A percentile compares a stretch with the other conserved stretches of the same genome.
These are phyloP conservation scores for Hordeum marinum DNA, from an alignment of 176 grass and related monocot species.

Conservation along the genomic window DNA sequence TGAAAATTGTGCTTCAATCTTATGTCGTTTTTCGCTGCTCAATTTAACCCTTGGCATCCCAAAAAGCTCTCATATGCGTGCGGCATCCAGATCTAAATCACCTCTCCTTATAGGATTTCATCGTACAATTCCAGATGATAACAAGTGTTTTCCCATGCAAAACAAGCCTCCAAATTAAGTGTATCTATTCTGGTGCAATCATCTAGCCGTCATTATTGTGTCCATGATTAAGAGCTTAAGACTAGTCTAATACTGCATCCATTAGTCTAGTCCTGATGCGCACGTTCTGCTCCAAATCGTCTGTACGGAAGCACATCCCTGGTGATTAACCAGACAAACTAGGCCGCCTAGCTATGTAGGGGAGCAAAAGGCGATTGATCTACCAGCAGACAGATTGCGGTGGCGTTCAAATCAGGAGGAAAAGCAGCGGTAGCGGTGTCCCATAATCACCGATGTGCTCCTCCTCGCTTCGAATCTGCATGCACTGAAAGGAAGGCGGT, in stretches of 20 bases:
- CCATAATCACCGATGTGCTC: neutral
- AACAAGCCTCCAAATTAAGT: neutral
- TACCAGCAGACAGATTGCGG: slow-evolving; percentile 43
- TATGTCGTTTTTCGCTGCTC: neutral
- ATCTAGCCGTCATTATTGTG: neutral
- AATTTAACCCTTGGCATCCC: neutral
- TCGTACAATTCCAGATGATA: neutral
- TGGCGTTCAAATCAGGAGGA: slow-evolving; percentile 49
- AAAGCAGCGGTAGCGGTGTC: neutral
- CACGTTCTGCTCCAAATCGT: neutral
- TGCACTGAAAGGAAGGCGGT: slow-evolving; percentile 31
- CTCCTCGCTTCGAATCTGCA: slow-evolving; percentile 19
- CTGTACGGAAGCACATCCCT: neutral
- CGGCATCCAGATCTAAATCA: neutral
- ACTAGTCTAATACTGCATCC: neutral
- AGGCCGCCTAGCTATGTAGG: neutral
- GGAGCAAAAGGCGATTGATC: neutral
- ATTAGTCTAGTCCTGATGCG: neutral
- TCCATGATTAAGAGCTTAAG: neutral
- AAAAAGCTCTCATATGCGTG: too few relatives aligned
- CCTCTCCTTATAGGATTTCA: neutral
- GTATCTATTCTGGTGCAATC: neutral
- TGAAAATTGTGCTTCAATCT: neutral
- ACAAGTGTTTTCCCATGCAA: neutral
- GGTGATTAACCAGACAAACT: neutral